Evolutionary conservation across 345 rosid species (phyloP), one percentile per base, ranked within the genome.

Genomic region (Microthlaspi erraticum): DNA sequence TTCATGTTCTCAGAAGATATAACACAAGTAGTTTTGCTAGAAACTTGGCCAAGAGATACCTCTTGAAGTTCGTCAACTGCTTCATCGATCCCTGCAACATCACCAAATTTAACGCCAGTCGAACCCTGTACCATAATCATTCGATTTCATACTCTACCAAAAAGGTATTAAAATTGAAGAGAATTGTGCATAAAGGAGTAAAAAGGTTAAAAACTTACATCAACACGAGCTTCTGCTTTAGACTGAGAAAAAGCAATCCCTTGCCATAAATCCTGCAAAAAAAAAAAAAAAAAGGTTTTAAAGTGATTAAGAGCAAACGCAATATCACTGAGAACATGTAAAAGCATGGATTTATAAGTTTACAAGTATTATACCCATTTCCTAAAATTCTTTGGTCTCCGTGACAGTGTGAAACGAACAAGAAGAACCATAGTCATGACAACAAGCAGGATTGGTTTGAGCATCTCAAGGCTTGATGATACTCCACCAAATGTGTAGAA

Each of bases 211-310:
- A 78, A 64, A 80, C 93, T 82, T 63, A 90, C 97, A 68, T 92
- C 98, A 82, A 92, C 98, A 76, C 97, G 97, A 72, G 98, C 98
- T 87, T 92, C 97, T 51, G 97, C 93, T 87, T 92, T 92, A 71
- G 98, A 92, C 66, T 86, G 90, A 72, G 98, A 88, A 84, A 92
- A 92, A 60, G 90, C 93, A 82, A 90, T 90, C 54, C 98, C 98
- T 84, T 87, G 95, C 98, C 97, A 92, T 46, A 92, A 78, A 71
- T 90, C 98, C 98, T 92, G 82, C 74, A 79, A 70, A 76, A 57
- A 82, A 61, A 68, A 58, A 43, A 32, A 2, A 5, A n/a, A n/a
- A n/a, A n/a, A n/a, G n/a, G 2, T 3, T 54, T 52, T 42, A 26
- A 53, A 26, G 74, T 55, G 59, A 73, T 13, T 39, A 26, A 48